Base-by-base conservation (phyloP, 208 protist species). In the Wallacemonas sp. region DNA sequence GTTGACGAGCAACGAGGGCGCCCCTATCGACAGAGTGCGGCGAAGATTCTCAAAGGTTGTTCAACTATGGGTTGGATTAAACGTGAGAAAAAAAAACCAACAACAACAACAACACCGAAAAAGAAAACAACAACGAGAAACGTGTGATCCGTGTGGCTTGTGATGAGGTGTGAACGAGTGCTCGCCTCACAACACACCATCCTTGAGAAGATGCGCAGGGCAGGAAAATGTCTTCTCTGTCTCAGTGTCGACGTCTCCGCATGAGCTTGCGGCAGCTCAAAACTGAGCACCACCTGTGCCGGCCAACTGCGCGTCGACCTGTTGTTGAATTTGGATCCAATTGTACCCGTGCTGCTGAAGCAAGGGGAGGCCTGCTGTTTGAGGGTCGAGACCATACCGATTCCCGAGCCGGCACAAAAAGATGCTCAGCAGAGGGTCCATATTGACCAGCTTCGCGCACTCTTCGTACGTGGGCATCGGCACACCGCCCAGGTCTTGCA, bases 401-500 rank as follows among this genome's bases (percentile, higher is more conserved):
- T 91, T 92, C 26, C 72, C 75, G 15, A 93, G 70, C 26, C 90
- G 86, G 49, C 82, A 90, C 1, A 96, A 26, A 39, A 93, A 79
- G 60, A 96, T 86, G 62, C 74, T 83, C 21, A 77, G 71, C 28
- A 96, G 26, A 11, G 86, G 67, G 51, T 96, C 78, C 41, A 68
- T 67, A 26, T 75, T 78, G 19, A 86, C 75, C 12, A 93, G 24
- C 26, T 54, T 2, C 5, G 90, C 90, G 44, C 80, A 87, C 56
- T 90, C 64, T 70, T 92, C 87, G 58, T 79, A 94, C 49, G 66
- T 71, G 17, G 74, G 70, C 33, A 94, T 55, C 15, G 86, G 85
- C 4, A 93, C 72, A 41, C 85, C 87, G 0, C 39, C 53, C 27
- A 96, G 51, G 65, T 96, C 90, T 11, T 68, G 22, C 14, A 96